Conservation (phyloP, 1,284 basidiomycete genomes). For the Leccinum fallax region DNA sequence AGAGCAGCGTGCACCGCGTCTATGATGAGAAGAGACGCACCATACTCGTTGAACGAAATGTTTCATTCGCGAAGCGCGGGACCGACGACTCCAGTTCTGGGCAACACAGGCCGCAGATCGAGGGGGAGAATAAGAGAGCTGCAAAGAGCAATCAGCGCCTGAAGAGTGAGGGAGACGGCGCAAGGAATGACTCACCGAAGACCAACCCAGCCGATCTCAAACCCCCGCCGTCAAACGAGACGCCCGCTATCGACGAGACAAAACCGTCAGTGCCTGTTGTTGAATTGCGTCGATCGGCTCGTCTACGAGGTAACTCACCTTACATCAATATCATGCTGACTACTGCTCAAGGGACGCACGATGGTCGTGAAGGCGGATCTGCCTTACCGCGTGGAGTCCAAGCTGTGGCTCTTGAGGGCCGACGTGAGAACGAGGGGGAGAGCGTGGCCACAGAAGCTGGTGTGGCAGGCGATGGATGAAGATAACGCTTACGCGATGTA, state of each 20-base stretch:
- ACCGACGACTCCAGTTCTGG: background rate
- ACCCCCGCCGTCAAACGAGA: too few species aligned
- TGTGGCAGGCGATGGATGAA: background rate
- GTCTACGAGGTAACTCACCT: background rate
- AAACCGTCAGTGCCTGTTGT: background rate
- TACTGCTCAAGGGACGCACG: too few species aligned
- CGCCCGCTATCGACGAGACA: too few species aligned
- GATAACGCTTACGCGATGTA: background rate
- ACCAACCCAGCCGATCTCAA: too few species aligned
- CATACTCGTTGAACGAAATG: background rate
- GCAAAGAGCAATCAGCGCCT: background rate
- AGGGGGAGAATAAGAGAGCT: background rate
- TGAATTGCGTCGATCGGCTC: background rate
- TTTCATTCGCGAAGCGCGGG: too few species aligned
- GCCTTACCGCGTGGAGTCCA: background rate
- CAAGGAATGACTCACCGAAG: background rate
- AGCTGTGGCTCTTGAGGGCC: background rate
- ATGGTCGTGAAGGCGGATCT: background rate
- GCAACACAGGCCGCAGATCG: background rate
- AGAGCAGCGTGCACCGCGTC: background rate
- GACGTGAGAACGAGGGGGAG: background rate
- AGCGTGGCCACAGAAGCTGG: background rate
- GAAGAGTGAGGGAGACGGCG: background rate
- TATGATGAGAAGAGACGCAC: background rate
- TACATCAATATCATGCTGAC: background rate